These are phyloP conservation scores for Rhodomyrtus tomentosa DNA, from an alignment of 345 rosid species.

Conservation along the genomic window DNA sequence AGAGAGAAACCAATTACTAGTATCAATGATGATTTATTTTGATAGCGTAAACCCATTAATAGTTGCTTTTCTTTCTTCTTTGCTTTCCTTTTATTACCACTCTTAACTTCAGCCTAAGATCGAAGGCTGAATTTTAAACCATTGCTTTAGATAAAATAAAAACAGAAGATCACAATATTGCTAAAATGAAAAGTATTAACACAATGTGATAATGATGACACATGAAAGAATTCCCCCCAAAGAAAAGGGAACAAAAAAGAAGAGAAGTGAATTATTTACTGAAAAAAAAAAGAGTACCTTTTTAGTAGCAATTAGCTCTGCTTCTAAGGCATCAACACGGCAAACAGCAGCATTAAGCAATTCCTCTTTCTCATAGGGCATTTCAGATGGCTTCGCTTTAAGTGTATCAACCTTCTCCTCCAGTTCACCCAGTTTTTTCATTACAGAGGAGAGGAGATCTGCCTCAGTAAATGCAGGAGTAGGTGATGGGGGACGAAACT, in stretches of 20 bases:
- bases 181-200: neutral
- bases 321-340: conserved; percentile 96
- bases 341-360: conserved; percentile 93
- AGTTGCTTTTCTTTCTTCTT: neutral
- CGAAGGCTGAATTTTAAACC: neutral
- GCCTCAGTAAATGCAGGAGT: conserved; percentile 34
- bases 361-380: conserved; percentile 98
- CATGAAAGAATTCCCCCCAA: neutral
- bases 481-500: conserved; percentile 48
- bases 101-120: neutral
- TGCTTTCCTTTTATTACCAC: neutral
- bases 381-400: conserved; percentile 81
- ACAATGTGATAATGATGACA: neutral
- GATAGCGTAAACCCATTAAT: neutral
- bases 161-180: neutral
- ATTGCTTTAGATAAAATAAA: neutral
- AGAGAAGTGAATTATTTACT: neutral
- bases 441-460: conserved; percentile 54
- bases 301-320: conserved; percentile 95
- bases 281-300: conserved; percentile 36
- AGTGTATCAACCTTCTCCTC: conserved; percentile 84
- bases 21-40: neutral
- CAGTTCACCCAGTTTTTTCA: conserved; percentile 73
- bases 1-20: neutral
- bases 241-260: neutral